A percentile compares a stretch with the other conserved stretches of the same genome.
phyloP scores from a whole-genome alignment of 139 green algal genomes.

The Penium margaritaceum region DNA sequence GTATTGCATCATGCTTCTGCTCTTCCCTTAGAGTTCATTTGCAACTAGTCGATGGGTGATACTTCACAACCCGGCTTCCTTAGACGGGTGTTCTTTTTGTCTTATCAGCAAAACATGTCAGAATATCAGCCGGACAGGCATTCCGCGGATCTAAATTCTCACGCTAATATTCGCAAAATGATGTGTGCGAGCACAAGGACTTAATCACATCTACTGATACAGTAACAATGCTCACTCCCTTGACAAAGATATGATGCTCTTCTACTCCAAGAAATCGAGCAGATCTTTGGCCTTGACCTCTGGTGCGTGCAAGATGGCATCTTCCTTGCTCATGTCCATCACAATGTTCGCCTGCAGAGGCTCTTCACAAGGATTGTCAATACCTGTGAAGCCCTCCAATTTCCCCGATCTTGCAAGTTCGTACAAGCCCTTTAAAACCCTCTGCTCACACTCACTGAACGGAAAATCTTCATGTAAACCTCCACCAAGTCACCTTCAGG shows the following conservation, averaged over 20 bases:
- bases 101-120: no score
- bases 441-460: slow-evolving; percentile 75
- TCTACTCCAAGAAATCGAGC: slow-evolving; percentile 55
- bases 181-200: no score
- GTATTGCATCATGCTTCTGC: no score
- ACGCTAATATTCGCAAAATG: no score
- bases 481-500: slow-evolving; percentile 70
- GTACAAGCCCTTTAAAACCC: slow-evolving; percentile 91
- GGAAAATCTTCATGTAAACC: slow-evolving; percentile 78
- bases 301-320: slow-evolving; percentile 22
- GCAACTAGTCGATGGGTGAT: no score
- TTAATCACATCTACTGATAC: no score
- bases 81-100: no score
- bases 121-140: no score
- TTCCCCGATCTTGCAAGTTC: slow-evolving; percentile 80
- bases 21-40: no score
- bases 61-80: no score
- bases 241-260: slow-evolving; percentile 38
- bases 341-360: slow-evolving; percentile 70
- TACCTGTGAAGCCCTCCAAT: slow-evolving; percentile 71
- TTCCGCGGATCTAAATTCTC: no score
- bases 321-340: slow-evolving; percentile 56
- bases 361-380: slow-evolving; percentile 88
- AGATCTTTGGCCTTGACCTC: slow-evolving; percentile 61
- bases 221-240: no score